phyloP scores from a whole-genome alignment of 345 rosid genomes.

The Eucalyptus shirleyi region DNA sequence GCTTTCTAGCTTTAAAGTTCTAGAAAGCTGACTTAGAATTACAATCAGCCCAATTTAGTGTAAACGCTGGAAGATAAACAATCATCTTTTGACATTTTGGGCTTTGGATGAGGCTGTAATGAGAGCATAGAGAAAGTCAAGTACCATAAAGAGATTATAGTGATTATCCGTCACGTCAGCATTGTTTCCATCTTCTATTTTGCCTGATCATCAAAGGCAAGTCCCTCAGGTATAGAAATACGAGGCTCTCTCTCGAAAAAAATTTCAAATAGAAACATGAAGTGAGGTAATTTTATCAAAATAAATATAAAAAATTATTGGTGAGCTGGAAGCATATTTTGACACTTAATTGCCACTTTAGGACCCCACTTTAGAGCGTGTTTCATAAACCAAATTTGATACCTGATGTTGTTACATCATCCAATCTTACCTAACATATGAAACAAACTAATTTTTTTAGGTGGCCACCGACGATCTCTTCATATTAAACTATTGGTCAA shows the following conservation, averaged over 20 bases:
- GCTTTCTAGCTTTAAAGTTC: neutral
- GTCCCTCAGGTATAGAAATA: neutral
- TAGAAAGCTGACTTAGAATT: neutral
- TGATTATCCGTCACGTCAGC: constrained; percentile 10
- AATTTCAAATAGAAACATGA: neutral
- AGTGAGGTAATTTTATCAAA: neutral
- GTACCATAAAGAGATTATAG: constrained; percentile 6
- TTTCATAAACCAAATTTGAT: neutral
- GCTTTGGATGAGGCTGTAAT: neutral
- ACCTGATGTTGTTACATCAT: neutral
- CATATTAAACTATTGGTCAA: neutral
- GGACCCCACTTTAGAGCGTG: neutral
- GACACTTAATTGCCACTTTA: neutral
- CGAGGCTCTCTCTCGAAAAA: neutral
- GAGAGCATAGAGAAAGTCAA: neutral
- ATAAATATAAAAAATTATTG: neutral
- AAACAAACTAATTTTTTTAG: neutral
- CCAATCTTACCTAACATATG: neutral
- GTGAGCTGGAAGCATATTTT: neutral
- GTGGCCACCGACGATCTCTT: neutral
- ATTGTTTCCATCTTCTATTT: constrained; percentile 2
- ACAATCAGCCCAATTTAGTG: neutral
- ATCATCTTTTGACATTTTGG: neutral
- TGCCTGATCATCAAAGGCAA: neutral
- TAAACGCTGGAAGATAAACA: neutral